Conservation (phyloP, 805 yeast genomes). For the Torulaspora indica region DNA sequence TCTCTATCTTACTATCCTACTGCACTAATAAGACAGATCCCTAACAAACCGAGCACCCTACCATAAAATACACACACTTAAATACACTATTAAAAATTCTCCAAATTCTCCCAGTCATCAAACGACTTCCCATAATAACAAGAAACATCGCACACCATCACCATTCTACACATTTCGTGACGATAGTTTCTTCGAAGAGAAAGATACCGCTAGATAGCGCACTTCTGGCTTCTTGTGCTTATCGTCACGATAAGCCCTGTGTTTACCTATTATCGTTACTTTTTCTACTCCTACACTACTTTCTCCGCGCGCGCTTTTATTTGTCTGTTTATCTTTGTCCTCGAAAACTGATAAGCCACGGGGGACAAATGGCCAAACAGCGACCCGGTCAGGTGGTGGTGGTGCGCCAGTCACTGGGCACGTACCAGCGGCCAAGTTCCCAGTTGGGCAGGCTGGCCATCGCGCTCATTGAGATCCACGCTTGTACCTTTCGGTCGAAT, state of each 20-base stretch:
- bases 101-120: too few species aligned
- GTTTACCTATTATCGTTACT: background rate
- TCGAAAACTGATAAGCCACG: conserved; percentile 3
- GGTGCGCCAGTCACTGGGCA: conserved; percentile 6
- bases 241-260: background rate
- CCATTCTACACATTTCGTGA: background rate
- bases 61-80: too few species aligned
- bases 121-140: background rate
- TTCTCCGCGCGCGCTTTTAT: background rate
- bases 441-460: conserved; percentile 31
- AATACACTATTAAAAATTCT: too few species aligned
- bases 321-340: conserved; percentile 4
- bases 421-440: conserved; percentile 32
- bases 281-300: too few species aligned
- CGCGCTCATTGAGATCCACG: conserved; percentile 75
- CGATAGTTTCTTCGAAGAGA: background rate
- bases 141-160: background rate
- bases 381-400: background rate
- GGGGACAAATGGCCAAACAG: background rate
- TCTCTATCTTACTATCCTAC: background rate
- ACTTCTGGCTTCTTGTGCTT: too few species aligned
- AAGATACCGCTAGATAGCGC: background rate
- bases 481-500: conserved; percentile 65
- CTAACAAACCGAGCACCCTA: too few species aligned
- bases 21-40: too few species aligned